Conservation (phyloP, 148 eudicot species). For the Pouteria glomerata region DNA sequence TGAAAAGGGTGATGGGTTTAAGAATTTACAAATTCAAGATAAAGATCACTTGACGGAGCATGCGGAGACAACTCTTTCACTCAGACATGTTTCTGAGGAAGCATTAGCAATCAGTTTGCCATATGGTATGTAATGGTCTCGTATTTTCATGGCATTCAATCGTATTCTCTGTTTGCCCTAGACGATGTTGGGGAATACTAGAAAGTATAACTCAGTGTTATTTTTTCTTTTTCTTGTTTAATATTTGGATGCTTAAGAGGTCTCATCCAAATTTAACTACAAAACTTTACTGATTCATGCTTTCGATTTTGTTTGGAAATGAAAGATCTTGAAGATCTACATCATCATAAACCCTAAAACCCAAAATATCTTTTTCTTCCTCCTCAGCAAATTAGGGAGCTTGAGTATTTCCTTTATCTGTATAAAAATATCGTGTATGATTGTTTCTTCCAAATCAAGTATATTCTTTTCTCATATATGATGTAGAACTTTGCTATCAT, state of each 20-base stretch:
- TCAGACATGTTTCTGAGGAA: constrained; percentile 11
- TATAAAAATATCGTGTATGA: background rate
- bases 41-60: background rate
- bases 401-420: background rate
- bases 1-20: constrained; percentile 17
- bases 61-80: background rate
- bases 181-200: background rate
- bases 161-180: background rate
- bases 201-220: background rate
- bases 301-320: constrained; percentile 1
- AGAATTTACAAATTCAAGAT: constrained; percentile 13
- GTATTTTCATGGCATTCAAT: background rate
- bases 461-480: background rate
- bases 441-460: background rate
- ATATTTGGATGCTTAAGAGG: background rate
- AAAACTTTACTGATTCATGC: background rate
- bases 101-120: constrained; percentile 12
- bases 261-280: background rate
- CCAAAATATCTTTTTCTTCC: background rate
- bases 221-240: background rate
- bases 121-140: constrained; percentile 3
- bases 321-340: background rate
- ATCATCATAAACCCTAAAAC: background rate
- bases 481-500: background rate
- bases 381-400: background rate